Base-by-base conservation (phyloP, 371 early-diverging fungal genomes). In the Apophysomyces trapeziformis region DNA sequence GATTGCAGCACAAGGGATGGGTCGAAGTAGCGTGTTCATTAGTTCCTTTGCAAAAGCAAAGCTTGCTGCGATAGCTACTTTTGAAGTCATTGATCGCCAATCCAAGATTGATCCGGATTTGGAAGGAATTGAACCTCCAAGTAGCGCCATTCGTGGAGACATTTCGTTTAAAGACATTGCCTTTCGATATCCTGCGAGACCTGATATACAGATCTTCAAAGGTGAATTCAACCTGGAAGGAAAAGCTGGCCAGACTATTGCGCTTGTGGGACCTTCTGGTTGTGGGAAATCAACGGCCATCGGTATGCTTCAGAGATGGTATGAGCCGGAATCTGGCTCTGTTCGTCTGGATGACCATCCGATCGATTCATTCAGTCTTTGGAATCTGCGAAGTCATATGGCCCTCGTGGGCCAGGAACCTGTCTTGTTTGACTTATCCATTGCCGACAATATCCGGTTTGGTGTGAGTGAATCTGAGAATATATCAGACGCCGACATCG, bases 371-470 rank as follows among this genome's bases (percentile, higher is more conserved):
- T 86, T 91, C 68, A 75, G 82, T 46, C 70, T 92, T 41, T 71
- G 75, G 26, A 84, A 87, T 45, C 74, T 94, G 11, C 88, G 96
- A 54, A 68, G 84, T 8, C 84, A 89, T 57, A 86, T 96, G 75
- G 90, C 92, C 2, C 74, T 96, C 32, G 96, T 97, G 6, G 87
- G 90, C 43, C 98, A 99, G 78, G 96, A 96, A 73, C 95, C 95
- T 9, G 79, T 82, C 16, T 76, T 96, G 38, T 95, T 96, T 71
- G 89, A 89, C 70, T 75, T 88, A 68, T 85, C 92, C 0, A 89
- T 96, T 68, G 79, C 82, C 16, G 91, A 95, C 11, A 98, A 96
- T 68, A 90, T 96, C 47, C 75, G 83, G 1, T 92, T 87, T 61
- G 91, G 90, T 64, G 74, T 78, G 32, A 80, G 80, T 21, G 87